A percentile compares a stretch with the other conserved stretches of the same genome.
phyloP scores from a whole-genome alignment of 352 stramenopile species.

The Globisporangium parvum region DNA sequence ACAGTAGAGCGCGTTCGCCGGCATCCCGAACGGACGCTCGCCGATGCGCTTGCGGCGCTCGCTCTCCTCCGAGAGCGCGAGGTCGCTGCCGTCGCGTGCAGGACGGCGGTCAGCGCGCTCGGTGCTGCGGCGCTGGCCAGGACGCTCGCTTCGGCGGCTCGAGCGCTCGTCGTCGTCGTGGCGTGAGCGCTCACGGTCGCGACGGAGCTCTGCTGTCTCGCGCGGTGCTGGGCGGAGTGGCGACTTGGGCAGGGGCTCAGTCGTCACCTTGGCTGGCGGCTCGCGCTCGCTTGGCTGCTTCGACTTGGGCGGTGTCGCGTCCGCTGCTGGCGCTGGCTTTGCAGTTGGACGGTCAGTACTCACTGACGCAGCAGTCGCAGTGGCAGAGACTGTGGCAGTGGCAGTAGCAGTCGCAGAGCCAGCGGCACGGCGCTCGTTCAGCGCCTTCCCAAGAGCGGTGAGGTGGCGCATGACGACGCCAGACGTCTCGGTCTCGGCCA shows the following conservation, averaged over 20 bases:
- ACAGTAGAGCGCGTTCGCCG: constrained; percentile 22
- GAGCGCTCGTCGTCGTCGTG: too few relatives aligned
- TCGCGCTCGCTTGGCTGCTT: too few relatives aligned
- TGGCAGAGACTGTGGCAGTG: too few relatives aligned
- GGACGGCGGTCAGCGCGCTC: neutral
- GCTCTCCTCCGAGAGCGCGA: neutral
- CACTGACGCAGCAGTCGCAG: too few relatives aligned
- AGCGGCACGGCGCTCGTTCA: constrained; percentile 22
- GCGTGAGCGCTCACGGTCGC: too few relatives aligned
- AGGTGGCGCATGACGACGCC: constrained; percentile 58
- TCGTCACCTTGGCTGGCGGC: neutral
- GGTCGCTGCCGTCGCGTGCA: neutral
- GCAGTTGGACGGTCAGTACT: neutral
- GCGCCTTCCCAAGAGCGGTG: constrained; percentile 40
- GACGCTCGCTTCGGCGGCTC: too few relatives aligned
- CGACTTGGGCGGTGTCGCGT: neutral
- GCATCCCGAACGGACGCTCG: neutral
- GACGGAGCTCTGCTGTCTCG: too few relatives aligned
- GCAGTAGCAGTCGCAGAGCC: neutral
- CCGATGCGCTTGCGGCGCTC: neutral
- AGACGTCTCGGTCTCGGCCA: constrained; percentile 45
- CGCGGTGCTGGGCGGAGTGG: too few relatives aligned
- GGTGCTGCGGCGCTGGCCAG: too few relatives aligned
- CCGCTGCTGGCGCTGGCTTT: neutral
- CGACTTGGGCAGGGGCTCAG: neutral